Evolutionary conservation across 768 basidiomycete genomes (phyloP), one percentile per base, ranked within the genome.

Genomic region (Hirschioporus abietinus): DNA sequence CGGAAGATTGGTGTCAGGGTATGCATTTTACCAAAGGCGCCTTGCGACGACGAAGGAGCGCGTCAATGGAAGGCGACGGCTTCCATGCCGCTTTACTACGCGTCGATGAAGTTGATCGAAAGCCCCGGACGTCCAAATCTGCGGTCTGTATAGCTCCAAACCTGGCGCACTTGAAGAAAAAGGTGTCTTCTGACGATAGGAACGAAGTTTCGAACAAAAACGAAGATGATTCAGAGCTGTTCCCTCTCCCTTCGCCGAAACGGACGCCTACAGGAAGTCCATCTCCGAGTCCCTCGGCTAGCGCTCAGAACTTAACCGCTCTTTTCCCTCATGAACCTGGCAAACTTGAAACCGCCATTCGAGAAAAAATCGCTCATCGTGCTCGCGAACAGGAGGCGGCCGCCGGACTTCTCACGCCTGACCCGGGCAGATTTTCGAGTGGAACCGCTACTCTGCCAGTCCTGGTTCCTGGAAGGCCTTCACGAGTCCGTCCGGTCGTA

Each of bases 181-280:
- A 52, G 4, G 12, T 20, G 42, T 5, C 42, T 52, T 52, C 42
- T 52, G 42, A 20, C 42, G 42, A 52, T 20, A 10, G 42, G 20
- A 52, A 20, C 42, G 42, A 52, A 52, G 42, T 52, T 15, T 52
- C 42, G 65, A 30, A 15, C 63, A 64, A n/a, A 35, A 66, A 25
- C 62, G 86, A 86, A 70, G 86, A 86, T 35, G 82, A 86, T 64
- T 79, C 81, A 15, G 82, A 84, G 65, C 72, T 88, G 0, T 88
- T 86, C 72, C 84, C 84, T 0, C 78, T 88, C 24, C 88, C 87
- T 9, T 84, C 86, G 1, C 86, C 87, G 7, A 78, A 82, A 59
- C 82, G 87, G 9, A 80, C 84, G 0, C 87, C 87, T 0, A 76
- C 71, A n/a, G 68, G 72, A 1, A 83, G 82, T 1, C 80, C 81